Evolutionary conservation across 352 stramenopile genomes (phyloP), one percentile per base, ranked within the genome.

Genomic region (Phytophthora citricola): DNA sequence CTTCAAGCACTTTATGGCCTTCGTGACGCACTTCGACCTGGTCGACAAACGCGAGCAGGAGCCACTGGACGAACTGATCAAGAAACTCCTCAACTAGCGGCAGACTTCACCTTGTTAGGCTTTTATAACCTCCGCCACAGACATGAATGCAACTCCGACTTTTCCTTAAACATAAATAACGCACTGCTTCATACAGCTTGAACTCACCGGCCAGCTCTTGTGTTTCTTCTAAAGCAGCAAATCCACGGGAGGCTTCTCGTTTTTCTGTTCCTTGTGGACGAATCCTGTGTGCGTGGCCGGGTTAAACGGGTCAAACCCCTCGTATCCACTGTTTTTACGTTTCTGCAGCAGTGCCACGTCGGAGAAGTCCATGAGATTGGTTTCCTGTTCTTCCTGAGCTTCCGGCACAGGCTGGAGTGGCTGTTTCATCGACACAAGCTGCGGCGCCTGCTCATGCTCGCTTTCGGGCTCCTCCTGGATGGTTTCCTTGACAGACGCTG

Each of bases 1-100:
- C 69, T 99, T 99, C 79, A 99, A 99, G 71, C 95, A 99, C 76
- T 99, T 99, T 61, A 98, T 99, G 81, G 94, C 97, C 43, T 99
- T 99, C 75, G 96, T 96, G 65, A 96, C 82, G 14, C 91, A 98
- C 69, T 98, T 98, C 71, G 90, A 97, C 12, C 77, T 98, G 29
- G 87, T 98, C 15, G 91, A 96, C 54, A 92, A 97, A 70, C 90
- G 93, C 50, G 95, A 99, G 73, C 91, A 98, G 72, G 89, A 98
- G 69, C 94, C 94, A 11, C 81, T 99, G 54, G 94, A 97, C 58
- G 93, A 98, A 9, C 81, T 99, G 55, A 98, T 99, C 58, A 97
- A 97, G 60, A 97, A 93, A 55, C 87, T 98, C 24, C 50, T 89
- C 0, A 56, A 76, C 12, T 90, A 78, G 17, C 7, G 12, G n/a